These are phyloP conservation scores for Boletus subparvulus DNA, from an alignment of 768 basidiomycete genomes.

Conservation along the genomic window DNA sequence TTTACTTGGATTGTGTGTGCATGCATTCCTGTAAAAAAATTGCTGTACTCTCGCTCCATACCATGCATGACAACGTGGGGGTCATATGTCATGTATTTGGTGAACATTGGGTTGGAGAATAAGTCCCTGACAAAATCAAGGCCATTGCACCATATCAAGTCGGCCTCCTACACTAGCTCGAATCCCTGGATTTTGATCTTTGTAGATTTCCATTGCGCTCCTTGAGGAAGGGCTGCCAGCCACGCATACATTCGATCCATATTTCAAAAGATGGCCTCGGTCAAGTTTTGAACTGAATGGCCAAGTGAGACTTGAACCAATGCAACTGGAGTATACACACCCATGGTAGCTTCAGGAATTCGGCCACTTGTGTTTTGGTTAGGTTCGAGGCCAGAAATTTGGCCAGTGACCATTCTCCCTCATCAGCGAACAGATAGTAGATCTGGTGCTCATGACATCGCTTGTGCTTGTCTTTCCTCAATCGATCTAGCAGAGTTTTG, in stretches of 20 bases:
- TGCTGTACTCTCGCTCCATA: no score
- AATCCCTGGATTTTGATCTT: neutral
- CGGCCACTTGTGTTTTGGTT: neutral
- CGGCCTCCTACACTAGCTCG: neutral
- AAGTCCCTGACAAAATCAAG: no score
- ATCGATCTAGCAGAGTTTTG: neutral
- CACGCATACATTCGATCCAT: neutral
- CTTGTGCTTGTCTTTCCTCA: neutral
- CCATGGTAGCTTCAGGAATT: neutral
- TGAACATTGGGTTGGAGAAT: no score
- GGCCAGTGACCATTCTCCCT: neutral
- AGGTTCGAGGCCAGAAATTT: neutral
- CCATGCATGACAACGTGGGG: no score
- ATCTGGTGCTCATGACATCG: neutral
- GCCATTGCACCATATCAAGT: no score
- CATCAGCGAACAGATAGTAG: neutral
- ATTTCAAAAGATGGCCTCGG: neutral
- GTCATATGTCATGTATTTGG: no score
- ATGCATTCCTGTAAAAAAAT: no score
- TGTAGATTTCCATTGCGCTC: neutral
- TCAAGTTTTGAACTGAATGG: neutral
- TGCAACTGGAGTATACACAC: neutral
- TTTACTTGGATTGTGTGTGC: no score
- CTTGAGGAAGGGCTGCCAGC: neutral
- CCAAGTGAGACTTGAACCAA: neutral